Conservation (phyloP, 345 rosid species). For the Gossypium sturtianum region DNA sequence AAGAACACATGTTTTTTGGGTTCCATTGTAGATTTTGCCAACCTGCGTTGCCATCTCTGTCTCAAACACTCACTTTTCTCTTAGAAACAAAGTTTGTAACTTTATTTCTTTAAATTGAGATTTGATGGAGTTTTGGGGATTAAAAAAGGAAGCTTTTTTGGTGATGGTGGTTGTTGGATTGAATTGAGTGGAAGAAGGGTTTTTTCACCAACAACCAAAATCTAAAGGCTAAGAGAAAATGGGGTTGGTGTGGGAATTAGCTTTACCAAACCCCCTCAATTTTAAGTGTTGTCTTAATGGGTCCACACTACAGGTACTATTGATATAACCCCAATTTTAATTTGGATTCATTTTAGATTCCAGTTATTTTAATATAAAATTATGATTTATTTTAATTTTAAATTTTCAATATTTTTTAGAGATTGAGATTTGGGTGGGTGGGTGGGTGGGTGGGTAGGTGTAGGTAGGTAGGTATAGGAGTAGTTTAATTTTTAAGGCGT, state of each 20-base stretch:
- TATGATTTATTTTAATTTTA: too few species aligned
- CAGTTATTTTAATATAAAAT: too few species aligned
- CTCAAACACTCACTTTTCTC: background rate
- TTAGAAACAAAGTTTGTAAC: background rate
- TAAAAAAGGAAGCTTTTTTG: background rate
- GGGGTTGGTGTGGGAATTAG: background rate
- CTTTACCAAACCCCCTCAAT: background rate
- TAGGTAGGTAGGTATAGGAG: background rate
- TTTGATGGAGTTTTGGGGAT: background rate
- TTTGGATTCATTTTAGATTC: too few species aligned
- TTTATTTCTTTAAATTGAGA: background rate
- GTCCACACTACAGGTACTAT: background rate
- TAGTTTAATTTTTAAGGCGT: background rate
- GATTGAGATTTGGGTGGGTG: background rate
- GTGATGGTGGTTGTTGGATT: conserved; percentile 15
- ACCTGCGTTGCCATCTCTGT: conserved; percentile 47
- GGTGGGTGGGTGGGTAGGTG: background rate
- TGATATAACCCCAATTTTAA: background rate
- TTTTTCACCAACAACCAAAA: conserved; percentile 20
- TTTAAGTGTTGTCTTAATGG: background rate
- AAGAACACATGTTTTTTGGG: conserved; percentile 26
- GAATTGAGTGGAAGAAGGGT: background rate
- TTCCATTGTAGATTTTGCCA: conserved; percentile 40
- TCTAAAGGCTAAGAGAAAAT: background rate
- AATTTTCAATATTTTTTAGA: too few species aligned